These are phyloP conservation scores for Lactifluus subvellereus DNA, from an alignment of 768 basidiomycete genomes.

Conservation along the genomic window DNA sequence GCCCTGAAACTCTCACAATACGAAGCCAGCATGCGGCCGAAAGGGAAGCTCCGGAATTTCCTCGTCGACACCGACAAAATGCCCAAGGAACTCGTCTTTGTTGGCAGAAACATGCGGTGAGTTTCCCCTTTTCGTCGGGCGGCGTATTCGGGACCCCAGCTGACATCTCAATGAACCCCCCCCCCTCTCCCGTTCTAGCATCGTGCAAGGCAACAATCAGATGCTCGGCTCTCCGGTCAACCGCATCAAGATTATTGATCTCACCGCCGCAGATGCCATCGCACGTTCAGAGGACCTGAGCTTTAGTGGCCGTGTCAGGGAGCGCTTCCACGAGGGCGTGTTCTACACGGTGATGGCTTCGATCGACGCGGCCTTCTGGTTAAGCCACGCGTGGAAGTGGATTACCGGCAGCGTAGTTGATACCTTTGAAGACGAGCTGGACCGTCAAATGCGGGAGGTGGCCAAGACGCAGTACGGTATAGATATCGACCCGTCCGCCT, in stretches of 20 bases:
- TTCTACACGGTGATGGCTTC: constrained; percentile 62
- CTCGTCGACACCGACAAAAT: constrained; percentile 69
- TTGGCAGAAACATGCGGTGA: constrained; percentile 71
- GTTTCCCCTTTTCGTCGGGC: constrained; percentile 15
- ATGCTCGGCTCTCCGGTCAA: constrained; percentile 81
- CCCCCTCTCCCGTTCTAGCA: constrained; percentile 22
- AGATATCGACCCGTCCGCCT: constrained; percentile 12
- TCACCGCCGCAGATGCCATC: constrained; percentile 71
- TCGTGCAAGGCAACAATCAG: constrained; percentile 64
- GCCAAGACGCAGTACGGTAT: constrained; percentile 17
- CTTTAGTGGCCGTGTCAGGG: constrained; percentile 39
- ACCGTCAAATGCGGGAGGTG: constrained; percentile 16
- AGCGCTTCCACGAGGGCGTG: constrained; percentile 52
- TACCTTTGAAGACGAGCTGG: constrained; percentile 14
- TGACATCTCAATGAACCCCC: no score
- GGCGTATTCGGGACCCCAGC: no score
- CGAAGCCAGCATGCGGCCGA: constrained; percentile 63
- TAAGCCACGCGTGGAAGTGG: constrained; percentile 22
- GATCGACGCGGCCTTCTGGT: constrained; percentile 70
- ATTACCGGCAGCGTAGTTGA: constrained; percentile 1
- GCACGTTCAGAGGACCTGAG: constrained; percentile 40
- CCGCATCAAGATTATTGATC: constrained; percentile 83
- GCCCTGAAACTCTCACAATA: constrained; percentile 32
- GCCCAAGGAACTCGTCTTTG: constrained; percentile 71
- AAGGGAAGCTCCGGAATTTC: constrained; percentile 60